Evolutionary conservation across 306 rosid genomes (phyloP), one percentile per base, ranked within the genome.

Genomic region (Begonia loranthoides): DNA sequence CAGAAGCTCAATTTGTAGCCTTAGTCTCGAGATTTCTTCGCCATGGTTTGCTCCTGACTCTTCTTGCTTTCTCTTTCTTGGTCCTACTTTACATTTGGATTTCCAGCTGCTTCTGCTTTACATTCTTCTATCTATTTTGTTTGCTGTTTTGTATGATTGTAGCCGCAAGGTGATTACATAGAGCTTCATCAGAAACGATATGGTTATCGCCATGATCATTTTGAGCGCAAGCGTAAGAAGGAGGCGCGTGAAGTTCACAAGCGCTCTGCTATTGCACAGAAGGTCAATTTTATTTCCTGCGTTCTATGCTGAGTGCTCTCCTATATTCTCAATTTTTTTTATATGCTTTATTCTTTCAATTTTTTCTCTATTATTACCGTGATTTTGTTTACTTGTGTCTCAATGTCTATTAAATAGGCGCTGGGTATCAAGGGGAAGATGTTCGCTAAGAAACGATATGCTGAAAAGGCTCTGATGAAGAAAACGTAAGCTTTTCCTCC

Each of bases 111-210:
- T 43, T 12, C 14, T 13, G 14, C 2, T 4, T 43, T 0, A 43
- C 46, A 43, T 43, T 43, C 46, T 43, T 10, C 46, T 43, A 10
- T 13, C 46, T 10, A 13, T 43, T 43, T 43, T 43, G 46, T 43
- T 43, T 10, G 3, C 6, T 43, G 46, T 43, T 10, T 10, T 43
- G 46, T 43, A 4, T 15, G 12, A n/a, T n/a, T 28, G 51, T 55
- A 90, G 99, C 99, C 99, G 50, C 99, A 90, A 81, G 95, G 95
- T 58, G 99, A 90, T 74, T 82, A 90, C 72, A 86, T 90, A 34
- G 99, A 90, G 9, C 94, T 86, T 57, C 92, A 78, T 65, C 60
- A 81, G 77, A 86, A 79, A 71, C 78, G 94, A 33, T 49, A 82
- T 90, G 99, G 99, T 43, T 72, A 79, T 52, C 90, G 88, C 17